These are phyloP conservation scores for Casuarina cunninghamiana DNA, from an alignment of 306 rosid species.

Conservation along the genomic window DNA sequence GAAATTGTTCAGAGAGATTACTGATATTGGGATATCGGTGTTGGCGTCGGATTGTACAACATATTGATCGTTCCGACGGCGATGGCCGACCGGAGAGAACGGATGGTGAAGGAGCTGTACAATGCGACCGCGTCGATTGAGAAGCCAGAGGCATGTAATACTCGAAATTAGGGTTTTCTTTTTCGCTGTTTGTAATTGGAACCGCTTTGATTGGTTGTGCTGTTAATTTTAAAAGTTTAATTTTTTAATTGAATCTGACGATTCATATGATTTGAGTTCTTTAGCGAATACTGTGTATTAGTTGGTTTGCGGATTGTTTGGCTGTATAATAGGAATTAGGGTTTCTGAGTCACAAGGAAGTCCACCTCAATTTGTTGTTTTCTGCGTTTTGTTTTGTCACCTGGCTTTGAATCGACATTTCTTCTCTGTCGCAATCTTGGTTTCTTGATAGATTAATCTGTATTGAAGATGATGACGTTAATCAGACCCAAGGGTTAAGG, in stretches of 20 bases:
- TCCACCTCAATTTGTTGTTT: constrained; percentile 1
- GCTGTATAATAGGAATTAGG: constrained; percentile 23
- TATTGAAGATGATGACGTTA: not conserved
- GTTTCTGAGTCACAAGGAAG: constrained; percentile 12
- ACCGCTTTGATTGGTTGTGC: constrained; percentile 6
- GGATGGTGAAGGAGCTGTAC: constrained; percentile 40
- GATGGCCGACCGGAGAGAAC: constrained; percentile 35
- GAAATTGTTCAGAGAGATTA: not conserved
- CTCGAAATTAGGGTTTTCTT: constrained; percentile 41
- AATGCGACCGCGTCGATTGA: constrained; percentile 38
- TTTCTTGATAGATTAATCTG: not conserved
- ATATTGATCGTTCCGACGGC: constrained; percentile 31
- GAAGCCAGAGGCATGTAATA: constrained; percentile 53
- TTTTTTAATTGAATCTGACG: constrained; percentile 1
- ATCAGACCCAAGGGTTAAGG: not conserved
- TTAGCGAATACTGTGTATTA: constrained; percentile 28
- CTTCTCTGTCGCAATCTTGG: not conserved
- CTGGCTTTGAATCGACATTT: not conserved
- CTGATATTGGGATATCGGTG: constrained; percentile 9
- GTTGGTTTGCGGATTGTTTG: constrained; percentile 42
- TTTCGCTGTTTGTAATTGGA: constrained; percentile 12
- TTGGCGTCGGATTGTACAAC: constrained; percentile 24
- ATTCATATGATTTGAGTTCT: constrained; percentile 15
- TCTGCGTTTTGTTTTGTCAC: not conserved
- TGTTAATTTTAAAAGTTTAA: not conserved